Evolutionary conservation across 805 yeast genomes (phyloP).

Genomic region (Cyberlindnera subsufficiens): DNA sequence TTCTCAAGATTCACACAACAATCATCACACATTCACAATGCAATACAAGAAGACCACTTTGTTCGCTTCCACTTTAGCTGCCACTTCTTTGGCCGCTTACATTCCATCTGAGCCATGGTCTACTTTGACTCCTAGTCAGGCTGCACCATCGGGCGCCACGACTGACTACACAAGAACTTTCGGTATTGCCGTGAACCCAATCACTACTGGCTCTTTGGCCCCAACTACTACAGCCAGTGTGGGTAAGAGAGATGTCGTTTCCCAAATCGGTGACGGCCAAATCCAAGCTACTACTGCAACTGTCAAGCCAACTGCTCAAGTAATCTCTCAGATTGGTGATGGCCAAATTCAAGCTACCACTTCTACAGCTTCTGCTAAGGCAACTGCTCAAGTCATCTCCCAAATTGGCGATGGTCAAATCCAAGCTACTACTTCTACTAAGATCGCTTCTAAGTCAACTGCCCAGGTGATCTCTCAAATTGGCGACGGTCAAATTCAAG

Average conservation of each 20-base stretch:
- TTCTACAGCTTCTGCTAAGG: slow-evolving; percentile 3
- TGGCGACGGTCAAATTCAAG: slow-evolving; percentile 39
- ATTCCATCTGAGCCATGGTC: slow-evolving; percentile 53
- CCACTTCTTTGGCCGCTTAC: slow-evolving; percentile 50
- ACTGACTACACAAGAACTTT: slow-evolving; percentile 33
- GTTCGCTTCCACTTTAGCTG: slow-evolving; percentile 39
- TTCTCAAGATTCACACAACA: background rate
- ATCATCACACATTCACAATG: slow-evolving; percentile 24
- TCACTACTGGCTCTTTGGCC: slow-evolving; percentile 25
- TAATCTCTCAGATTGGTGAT: slow-evolving; percentile 38
- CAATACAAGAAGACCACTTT: slow-evolving; percentile 35
- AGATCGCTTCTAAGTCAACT: slow-evolving; percentile 26
- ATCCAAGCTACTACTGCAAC: slow-evolving; percentile 39
- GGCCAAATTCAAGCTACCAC: slow-evolving; percentile 33
- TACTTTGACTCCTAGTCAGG: slow-evolving; percentile 35
- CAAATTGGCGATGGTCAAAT: slow-evolving; percentile 47
- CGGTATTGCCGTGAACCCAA: slow-evolving; percentile 39
- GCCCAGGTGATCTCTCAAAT: slow-evolving; percentile 33
- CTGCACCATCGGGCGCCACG: slow-evolving; percentile 32
- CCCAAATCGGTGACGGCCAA: slow-evolving; percentile 57
- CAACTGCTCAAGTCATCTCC: slow-evolving; percentile 10
- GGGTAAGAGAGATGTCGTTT: slow-evolving; percentile 36
- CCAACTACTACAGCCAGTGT: slow-evolving; percentile 24
- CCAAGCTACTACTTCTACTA: slow-evolving; percentile 37
- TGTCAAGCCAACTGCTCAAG: slow-evolving; percentile 29